Percentiles rank a stretch among this genome's conserved stretches.
phyloP scores from a whole-genome alignment of 1,139 yeast genomes.

The Saccharomyces uvarum region DNA sequence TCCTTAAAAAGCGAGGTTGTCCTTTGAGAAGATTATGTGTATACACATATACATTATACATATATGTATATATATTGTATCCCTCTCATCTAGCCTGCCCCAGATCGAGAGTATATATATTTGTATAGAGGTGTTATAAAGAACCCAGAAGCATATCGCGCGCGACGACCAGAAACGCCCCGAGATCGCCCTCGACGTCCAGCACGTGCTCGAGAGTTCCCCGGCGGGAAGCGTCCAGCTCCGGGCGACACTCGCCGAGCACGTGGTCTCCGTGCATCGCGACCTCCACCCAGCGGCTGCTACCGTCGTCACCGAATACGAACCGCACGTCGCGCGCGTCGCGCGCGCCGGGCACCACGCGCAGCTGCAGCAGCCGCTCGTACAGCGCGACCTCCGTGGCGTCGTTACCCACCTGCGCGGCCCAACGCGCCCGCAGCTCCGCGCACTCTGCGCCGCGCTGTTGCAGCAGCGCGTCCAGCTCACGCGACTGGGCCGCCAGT shows the following conservation, averaged over 20 bases:
- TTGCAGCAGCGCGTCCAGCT: conserved; percentile 1
- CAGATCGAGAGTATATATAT: neutral
- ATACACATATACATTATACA: too few species aligned
- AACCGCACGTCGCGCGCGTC: neutral
- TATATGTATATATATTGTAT: neutral
- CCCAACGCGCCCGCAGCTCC: neutral
- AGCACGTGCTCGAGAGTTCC: neutral
- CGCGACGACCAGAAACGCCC: neutral
- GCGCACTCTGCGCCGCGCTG: neutral
- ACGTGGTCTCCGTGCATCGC: conserved; percentile 1
- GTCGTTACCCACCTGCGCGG: neutral
- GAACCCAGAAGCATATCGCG: neutral
- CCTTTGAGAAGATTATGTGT: too few species aligned
- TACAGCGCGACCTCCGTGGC: neutral
- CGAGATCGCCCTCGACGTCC: neutral
- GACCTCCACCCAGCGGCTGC: neutral
- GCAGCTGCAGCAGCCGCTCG: neutral
- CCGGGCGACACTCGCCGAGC: neutral
- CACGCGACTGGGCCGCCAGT: neutral
- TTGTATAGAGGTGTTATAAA: neutral
- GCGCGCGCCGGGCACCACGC: neutral
- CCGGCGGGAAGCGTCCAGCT: neutral
- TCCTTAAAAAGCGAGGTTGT: neutral
- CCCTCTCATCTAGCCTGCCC: neutral
- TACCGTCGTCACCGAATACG: neutral